A percentile compares a stretch with the other conserved stretches of the same genome.
Conservation (phyloP, 257 asterid genomes). For the Orobanche coerulescens region DNA sequence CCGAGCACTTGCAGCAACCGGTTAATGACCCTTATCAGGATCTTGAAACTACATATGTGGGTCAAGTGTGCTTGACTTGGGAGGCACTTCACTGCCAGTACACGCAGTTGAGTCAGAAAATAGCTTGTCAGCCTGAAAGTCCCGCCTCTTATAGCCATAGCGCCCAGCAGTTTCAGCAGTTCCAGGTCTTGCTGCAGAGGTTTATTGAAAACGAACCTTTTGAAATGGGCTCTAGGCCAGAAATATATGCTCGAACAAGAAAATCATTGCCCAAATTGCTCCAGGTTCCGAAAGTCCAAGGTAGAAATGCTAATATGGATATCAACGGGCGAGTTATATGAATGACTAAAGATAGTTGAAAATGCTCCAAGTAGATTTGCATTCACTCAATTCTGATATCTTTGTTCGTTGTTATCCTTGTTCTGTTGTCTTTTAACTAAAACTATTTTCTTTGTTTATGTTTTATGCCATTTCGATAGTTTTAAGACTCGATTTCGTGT, state of each 20-base stretch:
- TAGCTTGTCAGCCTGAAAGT: slow-evolving; percentile 47
- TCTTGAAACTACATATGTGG: slow-evolving; percentile 83
- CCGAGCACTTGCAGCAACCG: slow-evolving; percentile 64
- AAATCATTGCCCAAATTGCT: slow-evolving; percentile 68
- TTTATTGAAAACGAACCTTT: slow-evolving; percentile 93
- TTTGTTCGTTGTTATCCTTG: no score
- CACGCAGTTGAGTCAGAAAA: slow-evolving; percentile 73
- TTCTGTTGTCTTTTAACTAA: no score
- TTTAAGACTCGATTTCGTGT: slow-evolving; percentile 5
- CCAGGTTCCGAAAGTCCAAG: slow-evolving; percentile 86
- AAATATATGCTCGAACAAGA: slow-evolving; percentile 68
- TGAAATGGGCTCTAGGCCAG: slow-evolving; percentile 73
- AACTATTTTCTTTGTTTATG: no score
- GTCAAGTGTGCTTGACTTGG: slow-evolving; percentile 95
- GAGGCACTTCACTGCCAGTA: slow-evolving; percentile 89
- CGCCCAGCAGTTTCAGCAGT: slow-evolving; percentile 95
- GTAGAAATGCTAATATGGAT: slow-evolving; percentile 28
- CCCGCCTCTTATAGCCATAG: slow-evolving; percentile 59
- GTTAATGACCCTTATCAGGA: slow-evolving; percentile 50
- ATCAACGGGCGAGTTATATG: not conserved
- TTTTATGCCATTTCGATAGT: no score
- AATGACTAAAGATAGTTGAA: not conserved
- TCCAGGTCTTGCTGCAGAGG: slow-evolving; percentile 79
- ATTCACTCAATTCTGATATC: not conserved
- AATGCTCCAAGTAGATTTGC: not conserved